Conservation (phyloP, 2,329 filamentous ascomycete species). For the Xylaria sp. region DNA sequence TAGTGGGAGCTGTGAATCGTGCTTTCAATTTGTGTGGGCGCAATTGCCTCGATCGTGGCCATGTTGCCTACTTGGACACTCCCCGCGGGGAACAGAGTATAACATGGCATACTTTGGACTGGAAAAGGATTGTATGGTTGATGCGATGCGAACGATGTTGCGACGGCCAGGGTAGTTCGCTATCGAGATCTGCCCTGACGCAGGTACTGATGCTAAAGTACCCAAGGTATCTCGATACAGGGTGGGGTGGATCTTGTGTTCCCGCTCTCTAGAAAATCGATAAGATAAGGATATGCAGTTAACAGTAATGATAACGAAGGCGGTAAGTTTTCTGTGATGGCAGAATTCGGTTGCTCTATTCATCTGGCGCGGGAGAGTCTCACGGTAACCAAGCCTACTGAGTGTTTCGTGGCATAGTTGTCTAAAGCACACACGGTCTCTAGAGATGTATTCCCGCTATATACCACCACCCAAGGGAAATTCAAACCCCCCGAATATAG, state of each 20-base stretch:
- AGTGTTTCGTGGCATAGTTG: not conserved
- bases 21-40: not conserved
- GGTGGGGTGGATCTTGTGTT: not conserved
- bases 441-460: conserved; percentile 55
- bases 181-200: conserved; percentile 2
- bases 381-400: not conserved
- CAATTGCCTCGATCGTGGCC: not conserved
- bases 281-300: conserved; percentile 7
- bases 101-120: not conserved
- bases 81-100: not conserved
- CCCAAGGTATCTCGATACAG: not conserved
- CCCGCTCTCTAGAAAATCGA: not conserved
- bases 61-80: not conserved
- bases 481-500: conserved; percentile 23
- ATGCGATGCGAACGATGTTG: not conserved
- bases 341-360: conserved; percentile 38
- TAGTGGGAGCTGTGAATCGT: not conserved
- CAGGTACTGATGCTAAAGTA: no score
- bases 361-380: not conserved
- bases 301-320: conserved; percentile 38
- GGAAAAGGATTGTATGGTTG: not conserved
- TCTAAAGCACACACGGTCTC: not conserved
- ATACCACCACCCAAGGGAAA: conserved; percentile 47
- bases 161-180: not conserved
- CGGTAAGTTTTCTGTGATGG: conserved; percentile 45